A percentile compares a stretch with the other conserved stretches of the same genome.
Evolutionary conservation across 2,329 filamentous ascomycete species (phyloP).

Genomic region (Pseudopyricularia javanii): DNA sequence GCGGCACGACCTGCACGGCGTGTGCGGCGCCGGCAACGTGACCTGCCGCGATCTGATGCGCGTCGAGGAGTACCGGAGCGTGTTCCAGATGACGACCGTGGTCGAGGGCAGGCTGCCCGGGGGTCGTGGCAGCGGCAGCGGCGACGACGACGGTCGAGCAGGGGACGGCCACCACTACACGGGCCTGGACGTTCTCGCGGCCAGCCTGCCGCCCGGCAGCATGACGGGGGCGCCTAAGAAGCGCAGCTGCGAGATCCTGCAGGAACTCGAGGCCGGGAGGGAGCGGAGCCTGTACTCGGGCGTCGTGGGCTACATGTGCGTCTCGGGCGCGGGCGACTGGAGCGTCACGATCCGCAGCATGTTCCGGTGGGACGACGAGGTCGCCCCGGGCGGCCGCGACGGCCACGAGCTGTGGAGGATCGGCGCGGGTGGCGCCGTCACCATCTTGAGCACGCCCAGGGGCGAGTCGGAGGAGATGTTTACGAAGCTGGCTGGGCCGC

Average conservation of each 20-base stretch:
- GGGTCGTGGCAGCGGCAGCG: not conserved
- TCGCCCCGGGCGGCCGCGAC: constrained; percentile 16
- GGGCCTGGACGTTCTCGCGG: constrained; percentile 64
- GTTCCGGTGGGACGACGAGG: constrained; percentile 58
- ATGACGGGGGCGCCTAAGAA: constrained; percentile 98
- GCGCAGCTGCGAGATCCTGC: constrained; percentile 74
- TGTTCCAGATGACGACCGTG: constrained; percentile 85
- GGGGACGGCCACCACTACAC: constrained; percentile 24
- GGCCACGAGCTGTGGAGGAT: constrained; percentile 59
- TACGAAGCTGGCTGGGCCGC: constrained; percentile 52
- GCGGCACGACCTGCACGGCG: constrained; percentile 82
- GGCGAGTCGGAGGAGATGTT: constrained; percentile 90
- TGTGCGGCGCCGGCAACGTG: constrained; percentile 65
- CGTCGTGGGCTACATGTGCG: constrained; percentile 80
- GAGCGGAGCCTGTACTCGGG: constrained; percentile 75
- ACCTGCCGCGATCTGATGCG: constrained; percentile 66
- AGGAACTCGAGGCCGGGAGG: constrained; percentile 48
- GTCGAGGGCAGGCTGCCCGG: constrained; percentile 56
- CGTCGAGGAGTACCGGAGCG: constrained; percentile 82
- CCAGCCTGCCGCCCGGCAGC: constrained; percentile 74
- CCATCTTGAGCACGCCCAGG: constrained; percentile 64
- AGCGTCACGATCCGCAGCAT: constrained; percentile 81
- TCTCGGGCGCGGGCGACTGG: constrained; percentile 76
- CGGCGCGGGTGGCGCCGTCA: constrained; percentile 84
- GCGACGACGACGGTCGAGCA: not conserved